phyloP scores from a whole-genome alignment of 2,329 filamentous ascomycete species.

The Fusarium neocosmosporiellum region DNA sequence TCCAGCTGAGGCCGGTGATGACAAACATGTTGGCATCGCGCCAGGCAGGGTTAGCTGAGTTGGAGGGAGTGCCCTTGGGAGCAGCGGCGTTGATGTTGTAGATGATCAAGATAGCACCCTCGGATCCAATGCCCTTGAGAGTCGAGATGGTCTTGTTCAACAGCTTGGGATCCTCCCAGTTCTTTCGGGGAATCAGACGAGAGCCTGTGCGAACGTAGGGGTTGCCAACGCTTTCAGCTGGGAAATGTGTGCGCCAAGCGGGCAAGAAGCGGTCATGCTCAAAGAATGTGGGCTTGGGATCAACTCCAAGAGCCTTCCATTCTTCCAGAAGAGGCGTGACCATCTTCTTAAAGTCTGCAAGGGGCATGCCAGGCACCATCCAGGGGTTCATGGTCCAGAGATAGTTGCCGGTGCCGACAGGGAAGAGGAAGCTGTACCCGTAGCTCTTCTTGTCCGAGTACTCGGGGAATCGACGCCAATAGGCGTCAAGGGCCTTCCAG shows the following conservation, averaged over 20 bases:
- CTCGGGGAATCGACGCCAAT: constrained; percentile 42
- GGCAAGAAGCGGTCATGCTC: constrained; percentile 43
- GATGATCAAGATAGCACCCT: constrained; percentile 21
- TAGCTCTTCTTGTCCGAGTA: constrained; percentile 41
- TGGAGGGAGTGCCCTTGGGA: constrained; percentile 44
- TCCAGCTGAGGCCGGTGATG: constrained; percentile 43
- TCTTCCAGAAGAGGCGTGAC: constrained; percentile 44
- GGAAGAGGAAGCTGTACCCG: constrained; percentile 42
- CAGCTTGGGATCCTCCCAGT: constrained; percentile 25
- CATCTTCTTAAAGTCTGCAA: constrained; percentile 44
- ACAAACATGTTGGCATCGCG: constrained; percentile 52
- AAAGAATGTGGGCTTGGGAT: constrained; percentile 39
- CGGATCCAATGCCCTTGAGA: constrained; percentile 17
- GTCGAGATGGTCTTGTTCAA: constrained; percentile 24
- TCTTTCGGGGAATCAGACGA: constrained; percentile 44
- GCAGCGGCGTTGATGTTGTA: constrained; percentile 37
- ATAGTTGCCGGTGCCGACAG: constrained; percentile 43
- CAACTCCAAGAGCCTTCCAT: constrained; percentile 47
- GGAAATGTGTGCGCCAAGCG: constrained; percentile 44
- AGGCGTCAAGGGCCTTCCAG: constrained; percentile 44
- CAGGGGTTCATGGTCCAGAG: constrained; percentile 46
- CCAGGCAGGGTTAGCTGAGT: constrained; percentile 56
- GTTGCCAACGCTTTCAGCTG: constrained; percentile 39
- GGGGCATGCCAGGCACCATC: constrained; percentile 39
- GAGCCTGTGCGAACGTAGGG: constrained; percentile 39